Evolutionary conservation across 352 stramenopile species (phyloP), one percentile per base, ranked within the genome.

Genomic region (Pythium pectinolyticum): DNA sequence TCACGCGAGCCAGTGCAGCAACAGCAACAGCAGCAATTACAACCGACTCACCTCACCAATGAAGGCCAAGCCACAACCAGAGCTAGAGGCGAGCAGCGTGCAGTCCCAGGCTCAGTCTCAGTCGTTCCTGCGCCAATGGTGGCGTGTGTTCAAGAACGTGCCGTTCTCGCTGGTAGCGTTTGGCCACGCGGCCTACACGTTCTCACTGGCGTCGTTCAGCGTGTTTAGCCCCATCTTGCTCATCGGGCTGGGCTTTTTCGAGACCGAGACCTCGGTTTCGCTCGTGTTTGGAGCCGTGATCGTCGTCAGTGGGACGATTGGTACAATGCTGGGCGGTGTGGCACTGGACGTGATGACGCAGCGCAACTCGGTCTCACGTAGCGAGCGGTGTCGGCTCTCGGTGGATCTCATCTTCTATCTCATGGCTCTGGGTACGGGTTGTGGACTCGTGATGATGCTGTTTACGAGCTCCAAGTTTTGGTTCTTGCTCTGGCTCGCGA

Each of bases 191-290:
- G 84, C 80, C 11, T 91, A 90, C 61, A 89, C 85, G 31, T 91
- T 86, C 63, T 84, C 86, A 19, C 40, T 94, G 11, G 87, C 75
- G 15, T 85, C 80, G 12, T 76, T 97, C 24, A 86, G 80, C 61
- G 72, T 75, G 39, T 97, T 96, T 57, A 77, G 80, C 4, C 81
- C 81, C 6, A 67, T 82, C n/a, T 80, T 97, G 50, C 67, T 97
- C 32, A 82, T 95, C 28, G 80, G 83, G 8, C 50, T 97, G 27
- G 86, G 86, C 15, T 71, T 94, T 22, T 92, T 94, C 53, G 67
- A 77, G 11, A 74, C 73, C 12, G 84, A 97, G 47, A 85, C 72
- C 1, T 67, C 67, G 22, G 88, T 86, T 4, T 85, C 83, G 17
- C 62, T 90, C 20, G 74, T 90, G 19, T 97, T 97, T 70, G 89